phyloP scores from a whole-genome alignment of 2,329 filamentous ascomycete genomes.

The Fusarium sp. region DNA sequence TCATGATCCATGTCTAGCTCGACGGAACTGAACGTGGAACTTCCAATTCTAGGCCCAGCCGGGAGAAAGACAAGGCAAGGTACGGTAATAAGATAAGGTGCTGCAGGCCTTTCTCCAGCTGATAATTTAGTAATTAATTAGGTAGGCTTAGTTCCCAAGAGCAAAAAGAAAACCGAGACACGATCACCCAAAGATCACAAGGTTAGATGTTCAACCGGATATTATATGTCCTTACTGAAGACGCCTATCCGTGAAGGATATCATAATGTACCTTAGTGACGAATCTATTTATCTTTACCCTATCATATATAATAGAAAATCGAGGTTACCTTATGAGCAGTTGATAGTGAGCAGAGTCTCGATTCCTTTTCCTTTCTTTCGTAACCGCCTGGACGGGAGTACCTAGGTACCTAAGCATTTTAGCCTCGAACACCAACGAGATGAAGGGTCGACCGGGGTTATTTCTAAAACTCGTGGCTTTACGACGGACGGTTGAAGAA shows the following conservation, averaged over 20 bases:
- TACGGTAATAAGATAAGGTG: slow-evolving; percentile 24
- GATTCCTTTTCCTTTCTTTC: neutral
- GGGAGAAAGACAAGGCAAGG: slow-evolving; percentile 7
- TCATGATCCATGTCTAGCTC: slow-evolving; percentile 7
- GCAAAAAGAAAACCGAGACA: too few relatives aligned
- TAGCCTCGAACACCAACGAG: slow-evolving; percentile 39
- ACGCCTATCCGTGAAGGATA: too few relatives aligned
- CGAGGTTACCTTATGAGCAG: too few relatives aligned
- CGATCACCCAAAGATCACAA: neutral
- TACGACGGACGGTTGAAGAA: slow-evolving; percentile 33
- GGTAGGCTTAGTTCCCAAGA: neutral
- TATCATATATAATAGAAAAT: neutral
- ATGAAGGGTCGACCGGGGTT: slow-evolving; percentile 36
- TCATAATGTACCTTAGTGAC: too few relatives aligned
- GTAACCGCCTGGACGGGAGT: neutral
- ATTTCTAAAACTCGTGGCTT: slow-evolving; percentile 35
- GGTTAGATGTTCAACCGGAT: neutral
- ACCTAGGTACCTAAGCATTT: slow-evolving; percentile 14
- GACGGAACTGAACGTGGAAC: neutral
- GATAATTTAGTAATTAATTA: slow-evolving; percentile 4
- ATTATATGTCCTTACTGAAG: too few relatives aligned
- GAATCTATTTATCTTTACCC: neutral
- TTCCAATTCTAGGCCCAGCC: neutral
- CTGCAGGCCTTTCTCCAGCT: slow-evolving; percentile 8
- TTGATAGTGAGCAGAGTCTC: neutral